A percentile compares a stretch with the other conserved stretches of the same genome.
Evolutionary conservation across 2,329 filamentous ascomycete species (phyloP).

Genomic region (Thelonectria discophora): DNA sequence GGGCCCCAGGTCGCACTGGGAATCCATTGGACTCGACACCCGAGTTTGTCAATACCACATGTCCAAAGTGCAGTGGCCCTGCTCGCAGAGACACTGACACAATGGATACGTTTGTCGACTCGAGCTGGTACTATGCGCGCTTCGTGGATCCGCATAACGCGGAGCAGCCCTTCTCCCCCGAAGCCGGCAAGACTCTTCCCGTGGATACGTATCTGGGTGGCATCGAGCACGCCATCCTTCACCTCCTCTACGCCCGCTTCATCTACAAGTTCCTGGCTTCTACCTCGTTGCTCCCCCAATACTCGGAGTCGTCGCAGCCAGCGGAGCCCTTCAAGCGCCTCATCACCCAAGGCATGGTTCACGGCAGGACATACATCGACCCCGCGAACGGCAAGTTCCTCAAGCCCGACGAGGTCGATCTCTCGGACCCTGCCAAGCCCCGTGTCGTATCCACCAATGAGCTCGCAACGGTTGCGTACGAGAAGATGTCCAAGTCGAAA

Average conservation of each 20-base stretch:
- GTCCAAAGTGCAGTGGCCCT: conserved; percentile 74
- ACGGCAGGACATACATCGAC: conserved; percentile 83
- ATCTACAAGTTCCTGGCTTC: conserved; percentile 85
- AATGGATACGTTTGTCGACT: conserved; percentile 97
- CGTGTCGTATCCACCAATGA: conserved; percentile 69
- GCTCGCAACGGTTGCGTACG: conserved; percentile 71
- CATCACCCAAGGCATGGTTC: conserved; percentile 92
- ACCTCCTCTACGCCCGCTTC: conserved; percentile 88
- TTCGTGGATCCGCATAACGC: conserved; percentile 77
- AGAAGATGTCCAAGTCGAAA: conserved; percentile 97
- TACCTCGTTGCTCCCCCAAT: conserved; percentile 57
- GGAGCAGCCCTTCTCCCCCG: conserved; percentile 67
- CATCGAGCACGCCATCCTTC: conserved; percentile 89
- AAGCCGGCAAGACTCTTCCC: conserved; percentile 68
- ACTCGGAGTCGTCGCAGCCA: conserved; percentile 45
- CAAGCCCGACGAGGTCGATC: conserved; percentile 77
- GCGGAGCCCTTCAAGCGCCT: conserved; percentile 85
- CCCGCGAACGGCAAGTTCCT: conserved; percentile 80
- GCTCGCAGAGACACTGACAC: conserved; percentile 90
- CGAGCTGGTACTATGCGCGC: conserved; percentile 91
- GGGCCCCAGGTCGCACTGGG: conserved; percentile 73
- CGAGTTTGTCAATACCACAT: conserved; percentile 78
- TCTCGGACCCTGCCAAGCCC: conserved; percentile 64
- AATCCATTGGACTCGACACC: conserved; percentile 78
- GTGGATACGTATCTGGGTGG: conserved; percentile 92